Percentiles rank a stretch among this genome's conserved stretches.
These are phyloP conservation scores for Solanum chiquidenum DNA, from an alignment of 257 asterid species.

Conservation along the genomic window DNA sequence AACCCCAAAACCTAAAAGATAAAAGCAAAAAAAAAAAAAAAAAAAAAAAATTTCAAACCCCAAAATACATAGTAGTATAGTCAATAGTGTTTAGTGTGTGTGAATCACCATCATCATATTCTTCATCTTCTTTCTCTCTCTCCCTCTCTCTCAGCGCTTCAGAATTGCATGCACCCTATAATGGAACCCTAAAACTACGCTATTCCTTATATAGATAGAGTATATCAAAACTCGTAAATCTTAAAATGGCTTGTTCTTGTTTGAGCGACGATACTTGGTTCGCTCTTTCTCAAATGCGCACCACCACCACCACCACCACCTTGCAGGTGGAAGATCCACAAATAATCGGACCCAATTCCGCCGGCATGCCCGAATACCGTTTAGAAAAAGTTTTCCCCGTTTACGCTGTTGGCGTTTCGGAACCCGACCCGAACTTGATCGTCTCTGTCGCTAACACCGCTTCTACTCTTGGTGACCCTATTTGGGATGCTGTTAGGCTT, in stretches of 20 bases:
- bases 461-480: conserved; percentile 31
- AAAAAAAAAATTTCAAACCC: not conserved
- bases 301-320: not conserved
- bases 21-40: not conserved
- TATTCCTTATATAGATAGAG: not conserved
- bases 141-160: not conserved
- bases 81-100: not conserved
- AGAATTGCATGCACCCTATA: conserved; percentile 4
- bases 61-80: not conserved
- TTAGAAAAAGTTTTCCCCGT: conserved; percentile 33
- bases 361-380: not conserved
- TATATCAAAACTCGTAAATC: not conserved
- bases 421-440: conserved; percentile 31
- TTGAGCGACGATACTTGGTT: conserved; percentile 16
- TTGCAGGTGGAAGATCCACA: not conserved
- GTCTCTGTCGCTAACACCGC: conserved; percentile 24
- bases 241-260: conserved; percentile 22
- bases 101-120: not conserved
- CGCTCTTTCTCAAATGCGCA: conserved; percentile 11
- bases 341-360: not conserved
- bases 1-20: not conserved
- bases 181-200: not conserved
- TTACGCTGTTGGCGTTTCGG: conserved; percentile 33
- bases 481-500: conserved; percentile 29
- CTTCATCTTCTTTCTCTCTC: not conserved